Base-by-base conservation (phyloP, 192 early-diverging fungal species). In the Linnemannia elongata region DNA sequence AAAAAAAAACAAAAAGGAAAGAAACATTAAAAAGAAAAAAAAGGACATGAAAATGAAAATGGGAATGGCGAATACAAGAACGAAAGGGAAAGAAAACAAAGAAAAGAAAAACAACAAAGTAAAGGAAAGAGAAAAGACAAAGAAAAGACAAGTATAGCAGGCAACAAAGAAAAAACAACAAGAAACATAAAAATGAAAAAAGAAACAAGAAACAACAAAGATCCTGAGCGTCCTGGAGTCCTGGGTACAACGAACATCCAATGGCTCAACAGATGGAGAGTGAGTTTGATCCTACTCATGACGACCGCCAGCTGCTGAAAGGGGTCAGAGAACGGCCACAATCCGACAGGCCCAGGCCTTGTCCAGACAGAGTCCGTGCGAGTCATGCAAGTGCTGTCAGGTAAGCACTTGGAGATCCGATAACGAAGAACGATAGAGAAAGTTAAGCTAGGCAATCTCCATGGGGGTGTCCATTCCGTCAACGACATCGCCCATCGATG, bases 381-480 rank as follows among this genome's bases (percentile, higher is more conserved):
- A 52, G 49, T 52, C 49, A 52, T 52, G 49, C 49, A 18, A 52
- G 49, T 52, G 49, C 15, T 52, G 15, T 22, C 18, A 22, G 5
- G 49, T 22, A 52, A 52, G 49, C 49, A 22, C 49, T 52, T 22
- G 49, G 49, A 18, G 49, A 52, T 52, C 17, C 49, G 49, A 54
- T 54, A 3, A 27, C 7, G 45, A 55, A 54, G 69, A 3, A 17
- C 7, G 44, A 42, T 3, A 33, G 44, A 44, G 35, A 74, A 24
- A 35, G n/a, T 33, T 38, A 7, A 17, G 15, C 42, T 54, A 81
- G 4, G 75, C 33, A 41, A 87, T 73, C 79, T 87, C 85, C 85
- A 87, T 87, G 17, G 83, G 47, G 8, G 74, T 77, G 17, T 79
- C 63, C 18, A 74, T 77, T 27, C 78, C 74, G 6, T 49, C n/a